Percentiles rank a stretch among this genome's conserved stretches.
These are phyloP conservation scores for Bruguiera gymnorhiza DNA, from an alignment of 345 rosid genomes.

Conservation along the genomic window DNA sequence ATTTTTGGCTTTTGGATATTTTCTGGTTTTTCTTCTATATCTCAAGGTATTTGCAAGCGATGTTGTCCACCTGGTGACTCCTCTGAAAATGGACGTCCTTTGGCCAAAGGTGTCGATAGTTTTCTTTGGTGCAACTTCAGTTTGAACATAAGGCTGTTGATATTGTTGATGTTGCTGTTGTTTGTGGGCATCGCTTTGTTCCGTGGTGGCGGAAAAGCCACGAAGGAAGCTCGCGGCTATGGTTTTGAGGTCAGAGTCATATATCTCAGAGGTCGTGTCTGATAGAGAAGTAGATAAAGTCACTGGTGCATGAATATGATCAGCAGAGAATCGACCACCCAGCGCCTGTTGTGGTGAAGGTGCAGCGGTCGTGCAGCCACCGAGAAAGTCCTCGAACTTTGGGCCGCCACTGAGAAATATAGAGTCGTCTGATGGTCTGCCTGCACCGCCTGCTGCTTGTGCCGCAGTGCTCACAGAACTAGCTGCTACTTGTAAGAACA, in stretches of 20 bases:
- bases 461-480: conserved; percentile 15
- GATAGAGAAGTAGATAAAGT: conserved; percentile 23
- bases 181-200: conserved; percentile 14
- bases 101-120: conserved; percentile 73
- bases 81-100: conserved; percentile 85
- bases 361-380: conserved; percentile 31
- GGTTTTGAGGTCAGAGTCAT: conserved; percentile 69
- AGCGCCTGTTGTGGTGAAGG: conserved; percentile 25
- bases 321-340: conserved; percentile 27
- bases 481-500: conserved; percentile 5
- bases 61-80: conserved; percentile 66
- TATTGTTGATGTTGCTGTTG: conserved; percentile 25
- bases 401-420: conserved; percentile 50
- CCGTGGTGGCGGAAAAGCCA: conserved; percentile 36
- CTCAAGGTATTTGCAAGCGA: too few relatives aligned
- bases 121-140: conserved; percentile 47
- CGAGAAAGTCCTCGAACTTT: conserved; percentile 72
- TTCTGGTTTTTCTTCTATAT: too few relatives aligned
- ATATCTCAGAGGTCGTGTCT: conserved; percentile 30
- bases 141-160: conserved; percentile 19
- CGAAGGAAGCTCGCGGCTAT: conserved; percentile 76
- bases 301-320: conserved; percentile 19
- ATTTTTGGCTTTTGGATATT: too few relatives aligned
- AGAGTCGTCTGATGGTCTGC: conserved; percentile 43
- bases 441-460: conserved; percentile 27